phyloP scores from a whole-genome alignment of 2,329 filamentous ascomycete genomes.

The Penicillium occitanis region DNA sequence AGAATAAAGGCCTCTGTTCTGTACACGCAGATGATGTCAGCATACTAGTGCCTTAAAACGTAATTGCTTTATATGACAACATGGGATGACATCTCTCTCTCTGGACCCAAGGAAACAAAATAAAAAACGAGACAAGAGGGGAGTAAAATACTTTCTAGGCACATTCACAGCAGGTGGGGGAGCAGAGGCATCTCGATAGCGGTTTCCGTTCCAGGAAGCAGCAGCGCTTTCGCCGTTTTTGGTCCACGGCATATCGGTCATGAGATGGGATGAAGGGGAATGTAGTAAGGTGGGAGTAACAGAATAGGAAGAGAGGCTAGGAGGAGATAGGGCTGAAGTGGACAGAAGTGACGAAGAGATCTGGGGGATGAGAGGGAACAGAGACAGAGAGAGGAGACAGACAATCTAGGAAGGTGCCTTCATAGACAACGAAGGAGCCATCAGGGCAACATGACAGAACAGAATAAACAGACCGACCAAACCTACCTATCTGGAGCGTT shows the following conservation, averaged over 20 bases:
- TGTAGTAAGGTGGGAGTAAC: neutral
- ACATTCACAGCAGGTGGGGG: slow-evolving; percentile 19
- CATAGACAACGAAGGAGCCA: neutral
- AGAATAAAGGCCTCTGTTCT: slow-evolving; percentile 96
- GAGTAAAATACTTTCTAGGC: slow-evolving; percentile 13
- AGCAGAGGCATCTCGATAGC: slow-evolving; percentile 18
- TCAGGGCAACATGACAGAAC: neutral
- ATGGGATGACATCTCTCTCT: neutral
- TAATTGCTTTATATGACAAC: neutral
- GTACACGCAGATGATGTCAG: slow-evolving; percentile 21
- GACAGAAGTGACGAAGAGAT: neutral
- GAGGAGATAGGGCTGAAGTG: neutral
- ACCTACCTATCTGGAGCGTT: slow-evolving; percentile 24
- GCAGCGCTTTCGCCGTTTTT: slow-evolving; percentile 6
- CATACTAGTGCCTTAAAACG: neutral
- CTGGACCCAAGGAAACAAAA: neutral
- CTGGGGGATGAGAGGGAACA: neutral
- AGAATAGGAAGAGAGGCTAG: neutral
- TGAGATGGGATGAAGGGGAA: neutral
- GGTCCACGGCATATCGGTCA: slow-evolving; percentile 17
- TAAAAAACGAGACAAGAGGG: neutral
- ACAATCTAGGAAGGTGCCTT: neutral
- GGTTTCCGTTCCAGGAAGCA: slow-evolving; percentile 17
- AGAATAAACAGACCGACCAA: neutral
- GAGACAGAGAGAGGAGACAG: neutral